Base-by-base conservation (phyloP, 2,329 filamentous ascomycete species). In the Talaromyces sp. region DNA sequence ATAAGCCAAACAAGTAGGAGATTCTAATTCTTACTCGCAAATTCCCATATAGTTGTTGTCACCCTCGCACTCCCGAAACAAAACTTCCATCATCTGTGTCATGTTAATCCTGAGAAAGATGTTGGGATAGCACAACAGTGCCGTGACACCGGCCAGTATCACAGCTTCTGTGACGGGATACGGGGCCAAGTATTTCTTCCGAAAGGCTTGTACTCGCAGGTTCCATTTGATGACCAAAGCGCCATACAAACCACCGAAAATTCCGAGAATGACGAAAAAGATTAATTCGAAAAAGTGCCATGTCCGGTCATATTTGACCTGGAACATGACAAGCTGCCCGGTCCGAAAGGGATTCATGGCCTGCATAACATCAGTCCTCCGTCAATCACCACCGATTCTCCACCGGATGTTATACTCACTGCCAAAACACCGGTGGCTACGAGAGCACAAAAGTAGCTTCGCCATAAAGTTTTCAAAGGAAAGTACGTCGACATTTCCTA, bases 191-290 rank as follows among this genome's bases (percentile, higher is more conserved):
- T 96, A 96, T 70, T 92, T 93, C 79, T 97, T 98, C 60, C 95
- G 87, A 75, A 99, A 98, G 0, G 92, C 87, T 74, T 97, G 92
- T 36, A 88, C 90, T 60, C 91, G 87, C 53, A 99, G 78, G 73
- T 99, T 97, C 92, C 93, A 97, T 73, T 97, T 96, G 73, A 98
- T 99, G 61, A 98, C 92, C 69, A 98, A 92, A 15, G 93, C 93
- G 60, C 95, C 95, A 68, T 99, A 99, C 2, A 98, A 81, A 6
- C 95, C 95, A 47, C 95, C 95, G 68, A 99, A 98, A 30, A 95
- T 84, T 54, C 95, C 95, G 65, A 99, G 86, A 58, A 96, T 81
- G 66, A 96, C 84, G 76, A 96, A 99, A 72, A 98, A 98, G 28
- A 96, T 76, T 3, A 95, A 83, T 73, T 99, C 95, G 71, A 99